Percentiles rank a stretch among this genome's conserved stretches.
Conservation (phyloP, 2,329 filamentous ascomycete genomes). For the Verticillium longisporum region DNA sequence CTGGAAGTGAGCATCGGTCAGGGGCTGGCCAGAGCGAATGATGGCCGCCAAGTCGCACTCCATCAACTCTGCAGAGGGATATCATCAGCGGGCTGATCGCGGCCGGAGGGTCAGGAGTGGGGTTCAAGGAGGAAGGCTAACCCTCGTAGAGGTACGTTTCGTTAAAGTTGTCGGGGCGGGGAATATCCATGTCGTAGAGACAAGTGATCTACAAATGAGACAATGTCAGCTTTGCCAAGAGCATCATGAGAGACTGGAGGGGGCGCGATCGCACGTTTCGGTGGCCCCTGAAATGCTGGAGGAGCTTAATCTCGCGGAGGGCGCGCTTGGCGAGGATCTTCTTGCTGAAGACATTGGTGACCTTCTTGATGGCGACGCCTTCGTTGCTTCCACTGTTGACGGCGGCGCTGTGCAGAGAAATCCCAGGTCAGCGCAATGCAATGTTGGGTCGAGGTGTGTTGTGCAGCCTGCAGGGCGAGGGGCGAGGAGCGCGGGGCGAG, state of each 20-base stretch:
- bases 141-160: constrained; percentile 99
- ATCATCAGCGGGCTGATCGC: not conserved
- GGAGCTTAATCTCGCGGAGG: constrained; percentile 93
- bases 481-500: not conserved
- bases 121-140: constrained; percentile 30
- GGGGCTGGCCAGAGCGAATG: constrained; percentile 90
- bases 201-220: constrained; percentile 72
- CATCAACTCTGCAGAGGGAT: constrained; percentile 71
- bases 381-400: constrained; percentile 87
- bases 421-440: constrained; percentile 6
- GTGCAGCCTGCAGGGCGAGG: too few species aligned
- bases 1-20: constrained; percentile 98
- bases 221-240: constrained; percentile 2
- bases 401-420: constrained; percentile 59
- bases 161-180: constrained; percentile 94
- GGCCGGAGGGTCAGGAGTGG: constrained; percentile 2
- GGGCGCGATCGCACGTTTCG: constrained; percentile 58
- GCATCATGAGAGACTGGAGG: constrained; percentile 2
- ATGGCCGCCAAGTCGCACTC: constrained; percentile 98
- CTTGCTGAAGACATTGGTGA: constrained; percentile 99
- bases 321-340: constrained; percentile 99
- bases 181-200: constrained; percentile 99
- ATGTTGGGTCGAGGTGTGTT: not conserved
- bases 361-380: constrained; percentile 97
- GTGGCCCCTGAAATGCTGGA: constrained; percentile 93